Conservation (phyloP, 148 eudicot genomes). For the Rhododendron ovatum region DNA sequence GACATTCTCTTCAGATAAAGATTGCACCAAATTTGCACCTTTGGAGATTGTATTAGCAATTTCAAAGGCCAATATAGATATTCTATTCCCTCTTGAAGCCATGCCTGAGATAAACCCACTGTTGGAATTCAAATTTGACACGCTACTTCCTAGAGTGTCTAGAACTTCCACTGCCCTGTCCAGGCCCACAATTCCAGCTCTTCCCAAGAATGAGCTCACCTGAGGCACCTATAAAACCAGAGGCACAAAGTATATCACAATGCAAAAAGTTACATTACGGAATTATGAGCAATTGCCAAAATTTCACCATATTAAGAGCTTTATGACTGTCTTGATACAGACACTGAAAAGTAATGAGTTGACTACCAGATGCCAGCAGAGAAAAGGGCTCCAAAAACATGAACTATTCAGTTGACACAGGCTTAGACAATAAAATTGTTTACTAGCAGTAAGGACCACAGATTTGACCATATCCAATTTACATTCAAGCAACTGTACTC, state of each 20-base stretch:
- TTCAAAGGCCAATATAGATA: constrained; percentile 83
- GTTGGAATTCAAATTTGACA: constrained; percentile 60
- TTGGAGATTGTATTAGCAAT: constrained; percentile 86
- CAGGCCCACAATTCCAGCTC: constrained; percentile 72
- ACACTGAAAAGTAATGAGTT: constrained; percentile 4
- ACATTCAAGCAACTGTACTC: not conserved
- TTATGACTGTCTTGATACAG: not conserved
- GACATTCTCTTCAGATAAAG: constrained; percentile 63
- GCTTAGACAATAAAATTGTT: not conserved
- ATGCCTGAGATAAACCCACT: constrained; percentile 79
- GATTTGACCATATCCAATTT: not conserved
- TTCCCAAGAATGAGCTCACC: constrained; percentile 69
- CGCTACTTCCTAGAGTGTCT: constrained; percentile 86
- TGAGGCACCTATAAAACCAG: constrained; percentile 40
- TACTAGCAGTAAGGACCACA: not conserved
- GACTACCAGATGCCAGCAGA: not conserved
- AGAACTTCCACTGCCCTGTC: constrained; percentile 88
- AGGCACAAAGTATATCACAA: not conserved
- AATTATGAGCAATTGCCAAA: not conserved
- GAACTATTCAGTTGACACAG: not conserved
- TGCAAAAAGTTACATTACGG: not conserved
- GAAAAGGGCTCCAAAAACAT: not conserved
- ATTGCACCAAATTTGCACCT: constrained; percentile 69
- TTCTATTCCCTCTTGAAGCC: constrained; percentile 59
- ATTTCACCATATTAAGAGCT: not conserved